Evolutionary conservation across 345 rosid species (phyloP).

Genomic region (Eucalyptus curtisii): DNA sequence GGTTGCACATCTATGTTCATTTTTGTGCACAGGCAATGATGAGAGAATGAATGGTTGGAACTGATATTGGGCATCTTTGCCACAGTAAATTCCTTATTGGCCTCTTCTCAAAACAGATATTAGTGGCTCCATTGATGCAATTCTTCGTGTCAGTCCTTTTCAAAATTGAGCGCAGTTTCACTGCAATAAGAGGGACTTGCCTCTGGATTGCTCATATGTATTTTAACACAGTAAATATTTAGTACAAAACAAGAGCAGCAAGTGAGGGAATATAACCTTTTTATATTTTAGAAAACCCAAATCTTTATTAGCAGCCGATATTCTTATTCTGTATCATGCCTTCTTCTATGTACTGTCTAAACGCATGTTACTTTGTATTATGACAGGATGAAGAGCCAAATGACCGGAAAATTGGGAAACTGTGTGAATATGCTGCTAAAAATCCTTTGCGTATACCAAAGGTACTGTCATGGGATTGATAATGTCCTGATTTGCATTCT

Average conservation of each 20-base stretch:
- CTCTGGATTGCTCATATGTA: background rate
- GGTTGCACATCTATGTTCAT: background rate
- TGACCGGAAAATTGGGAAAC: constrained; percentile 83
- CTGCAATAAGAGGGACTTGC: background rate
- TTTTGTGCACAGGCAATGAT: background rate
- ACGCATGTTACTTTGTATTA: background rate
- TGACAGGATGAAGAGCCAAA: constrained; percentile 84
- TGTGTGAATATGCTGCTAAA: constrained; percentile 90
- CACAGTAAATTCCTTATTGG: background rate
- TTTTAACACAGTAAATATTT: background rate
- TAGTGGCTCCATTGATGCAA: background rate
- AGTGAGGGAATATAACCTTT: background rate
- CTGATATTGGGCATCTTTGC: background rate
- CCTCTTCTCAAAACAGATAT: background rate
- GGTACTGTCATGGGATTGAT: constrained; percentile 31
- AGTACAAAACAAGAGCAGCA: background rate
- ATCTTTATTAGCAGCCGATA: background rate
- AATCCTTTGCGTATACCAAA: constrained; percentile 90
- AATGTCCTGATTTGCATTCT: background rate
- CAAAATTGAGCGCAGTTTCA: background rate
- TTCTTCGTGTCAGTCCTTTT: background rate
- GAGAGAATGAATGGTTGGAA: background rate
- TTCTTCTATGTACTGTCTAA: background rate
- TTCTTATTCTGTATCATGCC: background rate
- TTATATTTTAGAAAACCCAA: background rate